Base-by-base conservation (phyloP, 2,329 filamentous ascomycete species). In the Nemania sp. region DNA sequence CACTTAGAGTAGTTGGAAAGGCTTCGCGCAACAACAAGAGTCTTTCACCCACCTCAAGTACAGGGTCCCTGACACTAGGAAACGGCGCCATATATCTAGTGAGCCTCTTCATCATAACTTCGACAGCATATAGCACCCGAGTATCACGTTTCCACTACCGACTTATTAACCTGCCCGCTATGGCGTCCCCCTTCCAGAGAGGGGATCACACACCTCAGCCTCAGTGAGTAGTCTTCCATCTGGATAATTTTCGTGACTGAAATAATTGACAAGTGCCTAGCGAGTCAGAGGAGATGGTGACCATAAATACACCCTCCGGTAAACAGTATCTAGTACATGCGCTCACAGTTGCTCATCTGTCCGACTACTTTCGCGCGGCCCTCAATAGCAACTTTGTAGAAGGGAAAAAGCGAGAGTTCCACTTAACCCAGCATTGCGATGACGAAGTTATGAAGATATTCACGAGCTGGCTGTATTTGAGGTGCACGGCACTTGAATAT, bases 291-390 rank as follows among this genome's bases (percentile, higher is more conserved):
- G 35, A 62, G 20, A 45, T 49, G 18, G 18, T 59, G n/a, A 59
- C 29, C 15, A 3, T 64, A 4, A 8, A 8, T 24, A 18, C 62
- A 10, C 29, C 27, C 32, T 22, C 24, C 2, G 32, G 26, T 11
- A 51, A 20, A 58, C 10, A 26, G 8, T 53, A 52, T 22, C 1
- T 43, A 18, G 1, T 62, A 7, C 58, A n/a, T n/a, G 58, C 58
- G 32, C 18, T 47, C 11, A 47, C 58, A 15, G 2, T 62, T n/a
- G 47, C 58, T 2, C 29, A 62, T 43, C 47, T 43, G 3, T 59
- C 56, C 26, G 5, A 2, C n/a, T 59, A 59, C 26, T 59, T 59
- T 32, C 11, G 5, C 11, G 15, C 15, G 5, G 35, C 5, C 5
- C 35, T 41, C 35, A 41, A 41, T 41, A 13, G 11, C 35, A 41